Conservation (phyloP, 441 rosid species). For the Populus hybrid region DNA sequence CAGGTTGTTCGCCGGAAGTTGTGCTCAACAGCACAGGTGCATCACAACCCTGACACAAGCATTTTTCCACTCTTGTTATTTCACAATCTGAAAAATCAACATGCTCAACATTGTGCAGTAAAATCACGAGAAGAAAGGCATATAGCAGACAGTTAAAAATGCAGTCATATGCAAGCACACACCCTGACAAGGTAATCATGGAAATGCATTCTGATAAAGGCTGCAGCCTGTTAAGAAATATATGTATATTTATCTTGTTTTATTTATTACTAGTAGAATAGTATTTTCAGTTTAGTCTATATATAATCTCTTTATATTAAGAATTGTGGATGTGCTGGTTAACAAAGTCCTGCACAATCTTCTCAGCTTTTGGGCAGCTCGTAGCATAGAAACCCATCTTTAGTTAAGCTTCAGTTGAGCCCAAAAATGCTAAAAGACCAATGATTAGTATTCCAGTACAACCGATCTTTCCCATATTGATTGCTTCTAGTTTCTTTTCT, state of each 20-base stretch:
- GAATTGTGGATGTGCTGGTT: conserved; percentile 50
- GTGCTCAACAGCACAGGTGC: conserved; percentile 70
- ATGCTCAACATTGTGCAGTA: neutral
- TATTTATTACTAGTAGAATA: too few relatives aligned
- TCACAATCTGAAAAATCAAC: neutral
- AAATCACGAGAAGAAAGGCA: too few relatives aligned
- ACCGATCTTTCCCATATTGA: conserved; percentile 15
- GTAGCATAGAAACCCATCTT: conserved; percentile 48
- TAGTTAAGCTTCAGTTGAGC: conserved; percentile 47
- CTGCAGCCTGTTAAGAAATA: conserved; percentile 36
- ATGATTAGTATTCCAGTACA: conserved; percentile 15
- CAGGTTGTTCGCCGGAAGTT: conserved; percentile 51
- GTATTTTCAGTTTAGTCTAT: too few relatives aligned
- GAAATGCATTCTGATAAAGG: conserved; percentile 77
- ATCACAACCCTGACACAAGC: conserved; percentile 64
- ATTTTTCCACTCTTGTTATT: neutral
- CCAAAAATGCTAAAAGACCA: conserved; percentile 32
- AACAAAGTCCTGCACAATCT: conserved; percentile 51
- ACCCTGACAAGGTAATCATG: conserved; percentile 89
- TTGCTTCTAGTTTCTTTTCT: neutral
- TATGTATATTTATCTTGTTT: too few relatives aligned
- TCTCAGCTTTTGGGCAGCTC: conserved; percentile 80
- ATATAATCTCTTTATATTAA: neutral
- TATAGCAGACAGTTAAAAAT: neutral
- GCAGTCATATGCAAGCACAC: neutral